phyloP scores from a whole-genome alignment of 2,329 filamentous ascomycete genomes.

The Fusarium sp. region DNA sequence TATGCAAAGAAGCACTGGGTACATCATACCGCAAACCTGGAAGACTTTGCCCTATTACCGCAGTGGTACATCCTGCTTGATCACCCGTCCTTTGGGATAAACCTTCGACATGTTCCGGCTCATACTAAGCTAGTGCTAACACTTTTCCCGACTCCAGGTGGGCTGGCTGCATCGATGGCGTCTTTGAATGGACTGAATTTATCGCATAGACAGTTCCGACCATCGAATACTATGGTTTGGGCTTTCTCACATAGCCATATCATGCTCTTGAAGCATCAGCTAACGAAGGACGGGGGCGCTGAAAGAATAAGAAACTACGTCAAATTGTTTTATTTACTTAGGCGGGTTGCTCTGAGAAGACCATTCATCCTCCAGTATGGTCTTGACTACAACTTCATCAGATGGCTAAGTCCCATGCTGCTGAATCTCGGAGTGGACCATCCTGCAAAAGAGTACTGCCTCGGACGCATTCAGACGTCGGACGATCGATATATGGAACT shows the following conservation, averaged over 20 bases:
- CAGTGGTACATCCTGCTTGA: not conserved
- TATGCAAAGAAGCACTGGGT: not conserved
- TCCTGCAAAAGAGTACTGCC: not conserved
- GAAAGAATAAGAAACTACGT: not conserved
- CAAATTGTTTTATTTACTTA: not conserved
- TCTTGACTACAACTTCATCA: not conserved
- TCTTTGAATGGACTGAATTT: fast-evolving
- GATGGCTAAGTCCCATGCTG: not conserved
- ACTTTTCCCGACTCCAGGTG: too few species aligned
- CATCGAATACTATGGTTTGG: not conserved
- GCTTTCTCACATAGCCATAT: not conserved
- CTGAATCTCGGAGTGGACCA: not conserved
- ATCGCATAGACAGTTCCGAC: too few species aligned
- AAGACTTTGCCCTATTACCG: not conserved
- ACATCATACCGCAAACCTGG: not conserved
- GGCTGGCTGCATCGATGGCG: too few species aligned
- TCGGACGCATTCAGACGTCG: not conserved
- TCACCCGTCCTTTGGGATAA: not conserved
- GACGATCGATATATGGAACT: not conserved
- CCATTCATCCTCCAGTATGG: fast-evolving
- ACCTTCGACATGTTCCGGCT: not conserved
- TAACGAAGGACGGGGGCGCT: not conserved
- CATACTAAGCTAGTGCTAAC: too few species aligned
- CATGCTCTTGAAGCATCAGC: not conserved
- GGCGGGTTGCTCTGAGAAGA: not conserved